phyloP scores from a whole-genome alignment of 2,329 filamentous ascomycete species.

The Beauveria rudraprayagi region DNA sequence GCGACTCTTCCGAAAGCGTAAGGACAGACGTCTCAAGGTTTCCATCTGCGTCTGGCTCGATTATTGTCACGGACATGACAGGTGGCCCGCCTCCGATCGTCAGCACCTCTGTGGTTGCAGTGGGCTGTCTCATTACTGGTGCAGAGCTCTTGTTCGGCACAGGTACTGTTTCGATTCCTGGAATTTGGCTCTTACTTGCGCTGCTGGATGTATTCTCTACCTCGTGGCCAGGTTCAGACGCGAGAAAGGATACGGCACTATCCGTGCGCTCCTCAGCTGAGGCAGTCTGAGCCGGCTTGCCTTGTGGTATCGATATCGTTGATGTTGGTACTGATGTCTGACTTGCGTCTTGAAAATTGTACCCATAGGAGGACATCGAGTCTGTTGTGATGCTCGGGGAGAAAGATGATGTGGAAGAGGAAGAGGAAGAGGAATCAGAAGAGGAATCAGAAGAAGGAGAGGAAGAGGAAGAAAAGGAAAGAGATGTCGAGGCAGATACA shows the following conservation, averaged over 20 bases:
- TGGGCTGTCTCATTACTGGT: neutral
- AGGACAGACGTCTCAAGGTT: constrained; percentile 16
- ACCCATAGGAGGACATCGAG: neutral
- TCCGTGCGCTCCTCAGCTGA: neutral
- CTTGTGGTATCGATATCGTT: neutral
- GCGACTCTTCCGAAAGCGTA: constrained; percentile 13
- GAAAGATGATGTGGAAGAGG: neutral
- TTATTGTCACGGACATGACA: constrained; percentile 18
- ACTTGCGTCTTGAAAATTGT: neutral
- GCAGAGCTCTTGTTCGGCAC: neutral
- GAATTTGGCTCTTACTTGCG: neutral
- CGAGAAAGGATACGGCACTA: neutral
- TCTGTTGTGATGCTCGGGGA: neutral
- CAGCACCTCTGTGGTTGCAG: neutral
- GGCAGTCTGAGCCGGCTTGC: neutral
- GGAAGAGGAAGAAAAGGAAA: neutral
- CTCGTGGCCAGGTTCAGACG: neutral
- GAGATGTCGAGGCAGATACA: neutral
- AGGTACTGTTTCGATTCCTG: constrained; percentile 3
- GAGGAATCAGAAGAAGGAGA: neutral
- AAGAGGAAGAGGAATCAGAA: neutral
- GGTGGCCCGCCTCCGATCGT: constrained; percentile 5
- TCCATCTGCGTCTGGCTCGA: constrained; percentile 16
- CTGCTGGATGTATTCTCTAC: constrained; percentile 3
- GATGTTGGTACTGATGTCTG: neutral